Conservation (phyloP, 2,329 filamentous ascomycete species). For the Capronia americana region DNA sequence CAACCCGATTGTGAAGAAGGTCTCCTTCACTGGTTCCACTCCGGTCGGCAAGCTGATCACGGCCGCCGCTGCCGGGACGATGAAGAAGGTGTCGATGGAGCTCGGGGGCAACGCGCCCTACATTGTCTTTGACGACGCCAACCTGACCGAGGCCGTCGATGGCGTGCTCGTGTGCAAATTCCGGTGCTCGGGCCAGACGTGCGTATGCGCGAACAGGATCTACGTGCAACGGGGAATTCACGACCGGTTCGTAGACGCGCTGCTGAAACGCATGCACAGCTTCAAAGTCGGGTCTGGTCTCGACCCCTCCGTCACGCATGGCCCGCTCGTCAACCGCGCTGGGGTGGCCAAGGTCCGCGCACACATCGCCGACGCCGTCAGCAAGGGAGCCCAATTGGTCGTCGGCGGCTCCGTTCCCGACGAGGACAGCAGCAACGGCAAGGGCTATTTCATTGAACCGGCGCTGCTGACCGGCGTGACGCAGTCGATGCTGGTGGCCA, state of each 20-base stretch:
- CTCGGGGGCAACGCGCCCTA: constrained; percentile 51
- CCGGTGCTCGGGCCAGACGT: constrained; percentile 34
- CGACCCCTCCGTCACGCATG: constrained; percentile 72
- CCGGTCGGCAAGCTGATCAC: constrained; percentile 44
- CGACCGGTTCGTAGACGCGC: constrained; percentile 71
- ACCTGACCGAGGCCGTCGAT: constrained; percentile 42
- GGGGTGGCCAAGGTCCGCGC: constrained; percentile 31
- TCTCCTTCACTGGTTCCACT: constrained; percentile 44
- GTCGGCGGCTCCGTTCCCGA: constrained; percentile 58
- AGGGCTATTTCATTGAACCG: constrained; percentile 46
- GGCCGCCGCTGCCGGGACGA: constrained; percentile 41
- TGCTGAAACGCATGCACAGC: constrained; percentile 73
- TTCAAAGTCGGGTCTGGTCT: constrained; percentile 81
- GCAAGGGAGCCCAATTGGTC: constrained; percentile 38
- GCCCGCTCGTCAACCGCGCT: constrained; percentile 62
- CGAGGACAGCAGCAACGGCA: constrained; percentile 44
- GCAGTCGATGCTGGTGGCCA: constrained; percentile 31
- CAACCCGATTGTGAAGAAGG: constrained; percentile 38
- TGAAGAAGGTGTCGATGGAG: constrained; percentile 53
- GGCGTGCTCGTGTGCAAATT: constrained; percentile 30
- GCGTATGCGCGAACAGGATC: constrained; percentile 72
- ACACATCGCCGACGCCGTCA: constrained; percentile 33
- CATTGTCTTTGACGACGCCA: constrained; percentile 50
- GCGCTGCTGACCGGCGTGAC: constrained; percentile 33
- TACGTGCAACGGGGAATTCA: constrained; percentile 80